These are phyloP conservation scores for Pythium brachiatum DNA, from an alignment of 352 stramenopile genomes.

Conservation along the genomic window DNA sequence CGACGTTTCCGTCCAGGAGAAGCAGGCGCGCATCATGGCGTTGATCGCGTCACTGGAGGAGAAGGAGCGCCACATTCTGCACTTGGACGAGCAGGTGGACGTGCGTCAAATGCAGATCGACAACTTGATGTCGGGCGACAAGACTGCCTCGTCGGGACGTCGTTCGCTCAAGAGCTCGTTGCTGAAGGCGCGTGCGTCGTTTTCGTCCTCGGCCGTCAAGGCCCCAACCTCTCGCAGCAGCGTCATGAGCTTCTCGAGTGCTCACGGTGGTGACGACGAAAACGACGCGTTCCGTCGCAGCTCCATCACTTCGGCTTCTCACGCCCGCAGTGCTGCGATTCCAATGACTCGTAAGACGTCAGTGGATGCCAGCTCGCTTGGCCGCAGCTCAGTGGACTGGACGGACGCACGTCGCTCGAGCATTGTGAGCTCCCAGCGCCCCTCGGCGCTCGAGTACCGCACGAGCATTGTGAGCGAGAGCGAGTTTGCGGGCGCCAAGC, in stretches of 20 bases:
- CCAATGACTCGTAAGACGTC: constrained; percentile 8
- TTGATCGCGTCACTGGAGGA: constrained; percentile 57
- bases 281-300: constrained; percentile 4
- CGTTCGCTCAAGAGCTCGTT: constrained; percentile 23
- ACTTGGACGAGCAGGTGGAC: constrained; percentile 57
- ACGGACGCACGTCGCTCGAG: constrained; percentile 16
- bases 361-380: neutral
- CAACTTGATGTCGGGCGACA: constrained; percentile 32
- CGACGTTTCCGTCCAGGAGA: constrained; percentile 47
- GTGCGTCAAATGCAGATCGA: constrained; percentile 53
- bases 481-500: constrained; percentile 17
- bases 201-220: constrained; percentile 17
- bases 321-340: neutral
- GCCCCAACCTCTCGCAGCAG: constrained; percentile 3
- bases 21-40: constrained; percentile 52
- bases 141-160: constrained; percentile 10
- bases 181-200: constrained; percentile 24
- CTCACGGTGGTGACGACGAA: constrained; percentile 1
- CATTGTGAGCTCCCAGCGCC: constrained; percentile 2
- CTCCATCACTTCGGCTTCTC: constrained; percentile 5
- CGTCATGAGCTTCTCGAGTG: constrained; percentile 12
- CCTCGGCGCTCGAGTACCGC: neutral
- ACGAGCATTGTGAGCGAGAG: constrained; percentile 11
- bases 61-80: constrained; percentile 66
- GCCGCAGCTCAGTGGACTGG: constrained; percentile 19